These are phyloP conservation scores for Nicotiana sylvestris DNA, from an alignment of 257 asterid genomes.

Conservation along the genomic window DNA sequence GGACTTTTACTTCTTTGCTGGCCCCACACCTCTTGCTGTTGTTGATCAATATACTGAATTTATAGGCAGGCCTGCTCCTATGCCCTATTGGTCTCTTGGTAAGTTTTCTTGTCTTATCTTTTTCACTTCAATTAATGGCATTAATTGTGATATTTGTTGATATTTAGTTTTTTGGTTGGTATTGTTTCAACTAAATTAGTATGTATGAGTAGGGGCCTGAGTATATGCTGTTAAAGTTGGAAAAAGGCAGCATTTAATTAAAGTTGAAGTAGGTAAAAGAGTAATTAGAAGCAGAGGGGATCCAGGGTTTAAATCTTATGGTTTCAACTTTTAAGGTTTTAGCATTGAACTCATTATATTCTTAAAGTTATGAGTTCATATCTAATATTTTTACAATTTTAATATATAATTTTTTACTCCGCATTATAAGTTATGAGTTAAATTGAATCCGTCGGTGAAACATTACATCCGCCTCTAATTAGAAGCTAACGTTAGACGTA, in stretches of 20 bases:
- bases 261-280: not conserved
- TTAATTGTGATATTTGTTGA: not conserved
- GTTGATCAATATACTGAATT: conserved; percentile 83
- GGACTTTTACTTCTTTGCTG: conserved; percentile 90
- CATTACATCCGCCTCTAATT: too few species aligned
- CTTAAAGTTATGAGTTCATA: too few species aligned
- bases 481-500: too few species aligned
- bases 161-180: conserved; percentile 1
- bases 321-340: too few species aligned
- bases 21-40: conserved; percentile 77
- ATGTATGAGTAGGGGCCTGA: not conserved
- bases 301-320: too few species aligned
- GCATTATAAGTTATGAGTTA: too few species aligned
- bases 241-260: not conserved
- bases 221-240: not conserved
- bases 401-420: too few species aligned
- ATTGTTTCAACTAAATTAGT: not conserved
- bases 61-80: conserved; percentile 88
- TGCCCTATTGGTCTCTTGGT: conserved; percentile 99
- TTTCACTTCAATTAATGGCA: not conserved
- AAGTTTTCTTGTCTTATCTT: conserved; percentile 2
- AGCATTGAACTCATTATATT: too few species aligned
- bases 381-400: too few species aligned
- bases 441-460: too few species aligned
- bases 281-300: not conserved